Percentiles rank a stretch among this genome's conserved stretches.
These are phyloP conservation scores for Trametes versicolor DNA, from an alignment of 1,284 basidiomycete genomes.

Conservation along the genomic window DNA sequence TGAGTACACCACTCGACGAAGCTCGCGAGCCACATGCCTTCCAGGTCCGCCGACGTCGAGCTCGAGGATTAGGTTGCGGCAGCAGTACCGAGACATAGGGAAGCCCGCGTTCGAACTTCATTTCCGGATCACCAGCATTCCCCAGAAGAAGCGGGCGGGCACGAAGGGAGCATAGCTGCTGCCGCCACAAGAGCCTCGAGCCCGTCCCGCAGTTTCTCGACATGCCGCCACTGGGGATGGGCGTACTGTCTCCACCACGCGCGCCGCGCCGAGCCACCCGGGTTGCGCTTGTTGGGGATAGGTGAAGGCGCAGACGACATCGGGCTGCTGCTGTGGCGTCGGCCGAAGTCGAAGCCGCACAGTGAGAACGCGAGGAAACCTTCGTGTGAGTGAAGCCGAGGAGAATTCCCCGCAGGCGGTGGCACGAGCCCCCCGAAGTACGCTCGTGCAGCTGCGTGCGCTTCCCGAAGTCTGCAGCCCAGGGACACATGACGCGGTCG, in stretches of 20 bases:
- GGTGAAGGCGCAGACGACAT: neutral
- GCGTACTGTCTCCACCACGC: neutral
- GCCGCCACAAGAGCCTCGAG: constrained; percentile 4
- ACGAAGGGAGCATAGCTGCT: constrained; percentile 3
- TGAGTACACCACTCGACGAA: constrained; percentile 12
- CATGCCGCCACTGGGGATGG: neutral
- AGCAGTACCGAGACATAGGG: constrained; percentile 21
- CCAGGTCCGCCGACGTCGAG: constrained; percentile 18
- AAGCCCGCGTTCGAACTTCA: constrained; percentile 14
- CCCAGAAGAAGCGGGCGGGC: constrained; percentile 15
- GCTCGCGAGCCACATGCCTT: neutral
- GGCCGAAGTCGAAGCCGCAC: constrained; percentile 8
- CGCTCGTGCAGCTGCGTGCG: neutral
- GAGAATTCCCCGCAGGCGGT: neutral
- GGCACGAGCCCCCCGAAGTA: neutral
- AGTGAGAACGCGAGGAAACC: constrained; percentile 21
- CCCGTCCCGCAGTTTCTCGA: neutral
- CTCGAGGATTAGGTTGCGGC: constrained; percentile 24
- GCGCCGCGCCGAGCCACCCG: constrained; percentile 3
- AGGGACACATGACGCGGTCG: constrained; percentile 14
- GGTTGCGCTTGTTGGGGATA: neutral
- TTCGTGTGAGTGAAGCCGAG: constrained; percentile 6
- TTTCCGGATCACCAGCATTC: constrained; percentile 34
- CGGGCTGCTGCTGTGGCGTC: constrained; percentile 19
- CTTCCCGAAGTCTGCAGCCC: neutral